Evolutionary conservation across 257 asterid species (phyloP), one percentile per base, ranked within the genome.

Genomic region (Asclepias syriaca): DNA sequence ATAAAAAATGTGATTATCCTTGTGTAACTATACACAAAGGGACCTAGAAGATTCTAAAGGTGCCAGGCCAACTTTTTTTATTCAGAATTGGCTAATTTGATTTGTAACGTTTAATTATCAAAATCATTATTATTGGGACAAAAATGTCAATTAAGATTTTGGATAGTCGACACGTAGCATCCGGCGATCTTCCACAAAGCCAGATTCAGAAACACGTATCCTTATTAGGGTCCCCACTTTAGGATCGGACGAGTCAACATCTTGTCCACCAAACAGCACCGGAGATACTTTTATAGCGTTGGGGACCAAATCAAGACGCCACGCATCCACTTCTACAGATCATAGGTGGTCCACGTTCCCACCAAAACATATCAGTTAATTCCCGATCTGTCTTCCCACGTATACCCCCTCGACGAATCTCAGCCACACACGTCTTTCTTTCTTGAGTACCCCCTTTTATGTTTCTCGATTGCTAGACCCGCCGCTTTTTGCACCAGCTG

Each of bases 191-290:
- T 16, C 24, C 68, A 32, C 24, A 34, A 1, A 2, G 14, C 49
- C 68, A 37, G 1, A 1, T 16, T 13, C 24, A 3, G 2, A 13
- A n/a, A 37, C 68, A 34, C 68, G 68, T 37, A 49, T 37, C 49
- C 9, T 8, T 19, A 18, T 1, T 2, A 14, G 2, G 49, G 68
- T 34, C 48, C 65, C 68, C 49, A 63, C 68, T 15, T 43, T 63
- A 61, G 6, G 9, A 6, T 63, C 49, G 0, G 49, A 16, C 14
- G 48, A 8, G 68, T 63, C 49, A 63, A 63, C 24, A 63, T 63
- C 49, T 63, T 63, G 68, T 63, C 68, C 68, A 63, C 68, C 68
- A 18, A 63, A 34, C 68, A 43, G 24, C 24, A 61, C 9, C 1
- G 15, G 19, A 34, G 49, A 34, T 63, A 34, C 49, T 34, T 32